Evolutionary conservation across 2,329 filamentous ascomycete species (phyloP).

Genomic region (Calcarisporium arbuscula): DNA sequence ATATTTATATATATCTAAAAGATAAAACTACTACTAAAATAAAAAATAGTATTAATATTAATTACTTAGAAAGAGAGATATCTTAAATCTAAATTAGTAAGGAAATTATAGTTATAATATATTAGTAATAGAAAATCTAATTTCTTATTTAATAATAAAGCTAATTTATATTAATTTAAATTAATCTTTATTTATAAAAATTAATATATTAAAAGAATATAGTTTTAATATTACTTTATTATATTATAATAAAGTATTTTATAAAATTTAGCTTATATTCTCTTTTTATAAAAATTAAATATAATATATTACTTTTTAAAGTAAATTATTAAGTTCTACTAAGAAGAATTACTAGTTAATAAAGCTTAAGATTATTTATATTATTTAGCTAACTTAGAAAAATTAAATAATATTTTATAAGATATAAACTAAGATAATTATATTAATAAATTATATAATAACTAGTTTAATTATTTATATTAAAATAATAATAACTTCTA

Average conservation of each 20-base stretch:
- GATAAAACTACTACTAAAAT: background rate
- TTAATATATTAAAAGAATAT: background rate
- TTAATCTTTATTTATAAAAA: background rate
- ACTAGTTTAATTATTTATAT: background rate
- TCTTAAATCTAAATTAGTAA: background rate
- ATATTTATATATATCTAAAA: background rate
- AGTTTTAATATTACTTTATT: background rate
- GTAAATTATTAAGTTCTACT: background rate
- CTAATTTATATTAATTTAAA: background rate
- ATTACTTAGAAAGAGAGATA: background rate
- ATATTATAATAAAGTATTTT: background rate
- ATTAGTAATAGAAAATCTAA: no score
- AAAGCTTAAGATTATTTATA: background rate
- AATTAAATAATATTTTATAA: background rate
- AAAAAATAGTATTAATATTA: background rate
- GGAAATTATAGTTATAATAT: background rate
- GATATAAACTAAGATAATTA: background rate
- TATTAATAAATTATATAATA: background rate
- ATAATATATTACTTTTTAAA: slow-evolving; percentile 1
- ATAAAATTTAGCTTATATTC: background rate
- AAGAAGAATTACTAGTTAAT: background rate
- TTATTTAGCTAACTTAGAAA: background rate
- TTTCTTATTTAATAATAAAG: no score
- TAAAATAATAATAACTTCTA: background rate
- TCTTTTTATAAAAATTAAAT: background rate